Evolutionary conservation across 2,329 filamentous ascomycete genomes (phyloP).

Genomic region (Diaporthe sp.): DNA sequence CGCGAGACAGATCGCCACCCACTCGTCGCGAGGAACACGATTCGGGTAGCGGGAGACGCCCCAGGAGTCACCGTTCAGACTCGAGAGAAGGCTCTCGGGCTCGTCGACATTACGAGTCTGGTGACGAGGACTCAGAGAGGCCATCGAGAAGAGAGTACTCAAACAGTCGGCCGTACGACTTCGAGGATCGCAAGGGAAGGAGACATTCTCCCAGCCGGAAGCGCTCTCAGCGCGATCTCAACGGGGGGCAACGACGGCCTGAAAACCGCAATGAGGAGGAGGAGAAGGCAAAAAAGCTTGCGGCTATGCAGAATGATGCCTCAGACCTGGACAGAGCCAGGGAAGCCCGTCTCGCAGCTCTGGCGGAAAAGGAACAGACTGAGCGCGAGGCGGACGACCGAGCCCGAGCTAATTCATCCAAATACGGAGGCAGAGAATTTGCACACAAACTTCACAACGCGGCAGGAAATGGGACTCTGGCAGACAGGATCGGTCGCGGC

Average conservation of each 20-base stretch:
- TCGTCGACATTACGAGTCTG: constrained; percentile 45
- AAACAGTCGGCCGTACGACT: constrained; percentile 25
- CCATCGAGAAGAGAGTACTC: constrained; percentile 37
- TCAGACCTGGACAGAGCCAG: constrained; percentile 77
- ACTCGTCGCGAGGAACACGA: constrained; percentile 57
- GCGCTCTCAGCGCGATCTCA: constrained; percentile 28
- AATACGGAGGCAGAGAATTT: constrained; percentile 73
- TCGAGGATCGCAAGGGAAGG: constrained; percentile 16
- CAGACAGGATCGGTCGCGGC: constrained; percentile 61
- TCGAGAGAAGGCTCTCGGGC: constrained; percentile 55
- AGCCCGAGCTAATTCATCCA: constrained; percentile 66
- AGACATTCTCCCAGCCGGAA: constrained; percentile 30
- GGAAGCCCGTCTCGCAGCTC: constrained; percentile 71
- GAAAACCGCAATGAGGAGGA: constrained; percentile 52
- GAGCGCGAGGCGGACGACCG: constrained; percentile 75
- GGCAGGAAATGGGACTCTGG: constrained; percentile 61
- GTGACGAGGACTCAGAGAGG: constrained; percentile 42
- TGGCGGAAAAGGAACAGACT: constrained; percentile 73
- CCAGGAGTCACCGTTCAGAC: constrained; percentile 56
- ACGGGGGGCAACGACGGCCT: constrained; percentile 25
- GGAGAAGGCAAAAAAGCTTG: constrained; percentile 74
- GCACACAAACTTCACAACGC: constrained; percentile 71
- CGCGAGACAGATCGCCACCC: constrained; percentile 54
- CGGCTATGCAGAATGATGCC: constrained; percentile 79
- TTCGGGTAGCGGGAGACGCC: constrained; percentile 51